Evolutionary conservation across 257 asterid species (phyloP).

Genomic region (Solanum paucissectum): DNA sequence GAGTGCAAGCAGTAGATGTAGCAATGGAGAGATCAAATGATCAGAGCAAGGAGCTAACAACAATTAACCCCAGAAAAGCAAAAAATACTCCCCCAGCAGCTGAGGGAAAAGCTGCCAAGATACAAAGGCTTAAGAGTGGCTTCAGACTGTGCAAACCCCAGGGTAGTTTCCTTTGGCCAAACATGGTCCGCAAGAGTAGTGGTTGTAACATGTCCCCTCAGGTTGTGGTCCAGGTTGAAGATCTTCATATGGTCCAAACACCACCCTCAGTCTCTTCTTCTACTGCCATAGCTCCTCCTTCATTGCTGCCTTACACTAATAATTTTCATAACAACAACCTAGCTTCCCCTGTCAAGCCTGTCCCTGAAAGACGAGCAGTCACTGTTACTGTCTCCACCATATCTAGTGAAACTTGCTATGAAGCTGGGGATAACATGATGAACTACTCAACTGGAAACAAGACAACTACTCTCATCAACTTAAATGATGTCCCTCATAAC

Average conservation of each 20-base stretch:
- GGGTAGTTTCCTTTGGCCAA: conserved; percentile 96
- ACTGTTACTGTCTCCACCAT: conserved; percentile 45
- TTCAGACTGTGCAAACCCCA: conserved; percentile 96
- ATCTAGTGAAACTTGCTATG: conserved; percentile 22
- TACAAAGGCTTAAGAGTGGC: conserved; percentile 89
- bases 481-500: conserved; percentile 32
- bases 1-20: conserved; percentile 28
- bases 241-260: conserved; percentile 48
- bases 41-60: conserved; percentile 5
- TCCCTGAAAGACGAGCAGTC: conserved; percentile 70
- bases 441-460: conserved; percentile 7
- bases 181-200: conserved; percentile 43
- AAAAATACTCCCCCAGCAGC: conserved; percentile 10
- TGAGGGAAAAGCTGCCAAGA: conserved; percentile 77
- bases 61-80: not conserved
- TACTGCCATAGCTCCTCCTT: conserved; percentile 33
- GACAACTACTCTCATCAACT: conserved; percentile 26
- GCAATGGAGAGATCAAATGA: conserved; percentile 10
- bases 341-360: conserved; percentile 65
- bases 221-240: conserved; percentile 61
- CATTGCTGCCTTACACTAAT: conserved; percentile 21
- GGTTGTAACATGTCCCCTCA: conserved; percentile 15
- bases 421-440: conserved; percentile 16
- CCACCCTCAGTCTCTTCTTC: conserved; percentile 93
- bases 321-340: conserved; percentile 2